Conservation (phyloP, 139 green algal species). For the Desmodesmus armatus region DNA sequence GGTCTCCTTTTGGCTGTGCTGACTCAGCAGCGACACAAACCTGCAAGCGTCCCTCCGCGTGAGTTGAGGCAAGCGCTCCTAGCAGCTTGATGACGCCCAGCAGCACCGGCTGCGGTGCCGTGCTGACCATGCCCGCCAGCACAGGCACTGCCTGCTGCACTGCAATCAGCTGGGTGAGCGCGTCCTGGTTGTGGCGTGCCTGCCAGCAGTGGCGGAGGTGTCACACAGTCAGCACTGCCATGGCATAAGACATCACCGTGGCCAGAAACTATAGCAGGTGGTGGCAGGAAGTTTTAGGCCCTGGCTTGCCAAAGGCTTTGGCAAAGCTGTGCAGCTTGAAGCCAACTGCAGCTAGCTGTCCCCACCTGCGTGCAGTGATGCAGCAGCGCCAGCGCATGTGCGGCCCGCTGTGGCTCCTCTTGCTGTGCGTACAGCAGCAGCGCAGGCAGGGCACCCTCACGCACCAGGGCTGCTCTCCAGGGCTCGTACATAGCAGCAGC, state of each 20-base stretch:
- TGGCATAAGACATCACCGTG: no score
- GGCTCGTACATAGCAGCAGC: constrained; percentile 54
- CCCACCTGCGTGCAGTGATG: constrained; percentile 5
- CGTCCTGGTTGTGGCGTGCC: constrained; percentile 43
- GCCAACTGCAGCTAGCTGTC: not conserved
- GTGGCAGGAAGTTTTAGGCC: not conserved
- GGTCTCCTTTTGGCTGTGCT: not conserved
- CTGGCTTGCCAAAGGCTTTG: not conserved
- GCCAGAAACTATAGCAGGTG: not conserved
- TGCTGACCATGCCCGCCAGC: constrained; percentile 45
- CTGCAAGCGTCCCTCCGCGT: not conserved
- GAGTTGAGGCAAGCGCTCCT: constrained; percentile 9
- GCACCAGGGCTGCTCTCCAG: constrained; percentile 41
- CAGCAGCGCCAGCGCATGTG: constrained; percentile 23
- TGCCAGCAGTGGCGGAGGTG: not conserved
- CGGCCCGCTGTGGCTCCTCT: not conserved
- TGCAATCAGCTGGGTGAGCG: constrained; percentile 48
- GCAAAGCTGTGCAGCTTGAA: not conserved
- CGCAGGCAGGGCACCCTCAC: not conserved
- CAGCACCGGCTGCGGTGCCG: not conserved
- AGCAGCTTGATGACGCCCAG: constrained; percentile 32
- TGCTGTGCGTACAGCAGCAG: constrained; percentile 12
- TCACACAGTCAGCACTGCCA: not conserved
- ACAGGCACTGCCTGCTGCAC: constrained; percentile 41
- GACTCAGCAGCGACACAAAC: not conserved